A percentile compares a stretch with the other conserved stretches of the same genome.
Conservation (phyloP, 805 yeast species). For the Saccharomycopsis fodiens region DNA sequence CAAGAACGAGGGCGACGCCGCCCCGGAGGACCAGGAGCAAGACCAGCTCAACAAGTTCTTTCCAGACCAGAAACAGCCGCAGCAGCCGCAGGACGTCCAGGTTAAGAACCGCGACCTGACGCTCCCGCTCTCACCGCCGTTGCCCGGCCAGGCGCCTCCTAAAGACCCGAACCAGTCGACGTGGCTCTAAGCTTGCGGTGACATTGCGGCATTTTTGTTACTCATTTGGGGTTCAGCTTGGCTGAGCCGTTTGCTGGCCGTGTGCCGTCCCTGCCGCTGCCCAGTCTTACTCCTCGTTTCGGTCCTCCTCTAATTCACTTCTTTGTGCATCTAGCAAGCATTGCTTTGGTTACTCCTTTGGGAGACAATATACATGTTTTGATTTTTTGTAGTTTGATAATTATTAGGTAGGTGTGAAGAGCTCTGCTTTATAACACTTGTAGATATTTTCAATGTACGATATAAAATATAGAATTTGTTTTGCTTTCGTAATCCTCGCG, state of each 20-base stretch:
- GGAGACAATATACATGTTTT: too few species aligned
- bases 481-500: conserved; percentile 3
- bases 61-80: conserved; percentile 8
- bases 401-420: too few species aligned
- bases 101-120: not conserved
- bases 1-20: not conserved
- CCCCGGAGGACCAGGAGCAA: not conserved
- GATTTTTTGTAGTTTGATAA: too few species aligned
- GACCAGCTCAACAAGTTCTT: not conserved
- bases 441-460: too few species aligned
- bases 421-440: too few species aligned
- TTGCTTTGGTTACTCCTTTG: not conserved
- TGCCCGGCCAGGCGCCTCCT: not conserved
- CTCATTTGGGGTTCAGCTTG: not conserved
- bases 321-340: not conserved
- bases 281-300: not conserved
- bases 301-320: not conserved
- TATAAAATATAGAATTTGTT: too few species aligned
- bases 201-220: not conserved
- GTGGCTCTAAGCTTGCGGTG: not conserved
- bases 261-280: not conserved
- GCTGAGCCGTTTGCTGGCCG: too few species aligned
- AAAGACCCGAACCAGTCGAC: not conserved
- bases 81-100: conserved; percentile 22
- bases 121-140: not conserved